Evolutionary conservation across 257 asterid genomes (phyloP), one percentile per base, ranked within the genome.

Genomic region (Solanum chaucha): DNA sequence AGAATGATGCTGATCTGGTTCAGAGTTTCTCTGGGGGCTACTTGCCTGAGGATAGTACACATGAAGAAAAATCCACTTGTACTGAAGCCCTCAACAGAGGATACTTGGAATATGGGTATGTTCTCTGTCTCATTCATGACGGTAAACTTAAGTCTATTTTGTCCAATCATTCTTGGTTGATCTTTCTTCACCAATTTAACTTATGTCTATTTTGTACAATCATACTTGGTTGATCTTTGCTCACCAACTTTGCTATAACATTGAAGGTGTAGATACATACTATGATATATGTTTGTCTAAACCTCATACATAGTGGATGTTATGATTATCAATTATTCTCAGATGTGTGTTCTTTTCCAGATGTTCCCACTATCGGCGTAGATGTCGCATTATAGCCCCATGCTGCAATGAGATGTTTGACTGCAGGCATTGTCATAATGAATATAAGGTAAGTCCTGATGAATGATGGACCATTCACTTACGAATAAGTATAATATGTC

Each of bases 351-450:
- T 58, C 83, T 26, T 88, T 84, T 86, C 38, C 90, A 96, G 99
- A 86, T 96, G 98, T 91, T 78, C 95, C 70, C 99, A 96, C 87
- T 96, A 95, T 86, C 97, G 94, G 13, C 94, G 98, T 73, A 92
- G 98, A 91, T 96, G 99, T 89, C 94, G 90, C 81, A 92, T 96
- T 68, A 91, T 93, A 90, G 95, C 99, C 86, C 99, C 99, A 24
- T 95, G 98, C 85, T 95, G 99, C 93, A 87, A 93, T 88, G 98
- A 94, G 88, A 85, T 95, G 86, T 96, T 94, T 88, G 92, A 91
- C 88, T 96, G 99, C 82, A 97, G 98, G 71, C 98, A 96, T 91
- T 96, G 99, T 89, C 99, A 96, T 91, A 95, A 96, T n/a, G 98
- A 96, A 65, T 95, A 94, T 83, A 93, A 94, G 94, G 99, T 94